Percentiles rank a stretch among this genome's conserved stretches.
Conservation (phyloP, 2,329 filamentous ascomycete genomes). For the Dothideomycetes sp. region DNA sequence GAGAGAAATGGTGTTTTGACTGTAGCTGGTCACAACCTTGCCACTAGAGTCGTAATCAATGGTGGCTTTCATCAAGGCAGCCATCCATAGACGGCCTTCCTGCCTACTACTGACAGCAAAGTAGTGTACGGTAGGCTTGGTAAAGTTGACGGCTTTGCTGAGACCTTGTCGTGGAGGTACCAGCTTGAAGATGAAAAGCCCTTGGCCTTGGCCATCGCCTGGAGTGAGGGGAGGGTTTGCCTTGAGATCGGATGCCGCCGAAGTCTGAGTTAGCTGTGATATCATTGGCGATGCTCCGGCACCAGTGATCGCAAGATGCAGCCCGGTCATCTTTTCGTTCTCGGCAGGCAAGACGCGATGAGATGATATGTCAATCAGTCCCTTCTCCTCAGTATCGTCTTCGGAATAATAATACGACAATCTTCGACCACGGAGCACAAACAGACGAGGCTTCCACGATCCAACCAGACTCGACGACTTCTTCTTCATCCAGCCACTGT, state of each 20-base stretch:
- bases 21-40: conserved; percentile 82
- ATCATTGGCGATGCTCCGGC: conserved; percentile 57
- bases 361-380: conserved; percentile 93
- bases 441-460: conserved; percentile 95
- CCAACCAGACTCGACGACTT: conserved; percentile 93
- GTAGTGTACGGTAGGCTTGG: conserved; percentile 93
- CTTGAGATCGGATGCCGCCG: conserved; percentile 23
- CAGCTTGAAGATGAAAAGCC: conserved; percentile 96
- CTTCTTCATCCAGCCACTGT: conserved; percentile 99
- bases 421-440: conserved; percentile 82
- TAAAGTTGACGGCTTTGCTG: conserved; percentile 89
- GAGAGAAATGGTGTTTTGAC: conserved; percentile 91
- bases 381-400: conserved; percentile 83
- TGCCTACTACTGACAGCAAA: conserved; percentile 89
- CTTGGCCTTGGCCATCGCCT: conserved; percentile 25
- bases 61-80: conserved; percentile 94
- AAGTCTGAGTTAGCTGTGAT: conserved; percentile 32
- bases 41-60: conserved; percentile 76
- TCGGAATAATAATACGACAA: conserved; percentile 96
- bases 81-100: conserved; percentile 93
- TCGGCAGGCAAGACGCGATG: conserved; percentile 94
- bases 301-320: conserved; percentile 86
- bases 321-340: conserved; percentile 77
- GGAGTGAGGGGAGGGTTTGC: conserved; percentile 38
- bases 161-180: conserved; percentile 81